Conservation (phyloP, 345 rosid genomes). For the Iberis pinnata region DNA sequence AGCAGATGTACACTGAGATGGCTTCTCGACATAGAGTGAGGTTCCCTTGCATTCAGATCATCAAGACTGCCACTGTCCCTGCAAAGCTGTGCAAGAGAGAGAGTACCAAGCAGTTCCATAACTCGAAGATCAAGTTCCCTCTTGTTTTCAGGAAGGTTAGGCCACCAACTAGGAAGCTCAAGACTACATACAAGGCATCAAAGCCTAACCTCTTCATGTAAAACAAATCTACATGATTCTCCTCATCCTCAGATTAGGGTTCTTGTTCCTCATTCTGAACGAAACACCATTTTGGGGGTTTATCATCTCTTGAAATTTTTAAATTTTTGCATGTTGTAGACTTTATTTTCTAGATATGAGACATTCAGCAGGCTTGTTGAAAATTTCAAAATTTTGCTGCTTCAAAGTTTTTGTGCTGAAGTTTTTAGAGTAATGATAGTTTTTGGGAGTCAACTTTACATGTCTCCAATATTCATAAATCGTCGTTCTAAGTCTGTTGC, state of each 20-base stretch:
- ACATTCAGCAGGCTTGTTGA: neutral
- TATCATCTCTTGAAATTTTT: neutral
- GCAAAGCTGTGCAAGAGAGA: conserved; percentile 50
- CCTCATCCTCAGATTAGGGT: conserved; percentile 10
- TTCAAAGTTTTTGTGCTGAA: neutral
- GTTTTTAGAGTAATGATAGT: too few species aligned
- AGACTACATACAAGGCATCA: conserved; percentile 50
- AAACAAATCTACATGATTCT: conserved; percentile 1
- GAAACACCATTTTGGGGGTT: neutral
- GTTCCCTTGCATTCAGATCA: conserved; percentile 64
- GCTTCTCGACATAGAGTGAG: conserved; percentile 62
- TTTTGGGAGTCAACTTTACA: too few species aligned
- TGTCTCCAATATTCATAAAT: too few species aligned
- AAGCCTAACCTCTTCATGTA: conserved; percentile 54
- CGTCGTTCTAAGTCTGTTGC: too few species aligned
- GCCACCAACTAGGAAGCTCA: conserved; percentile 55
- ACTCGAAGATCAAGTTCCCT: conserved; percentile 50
- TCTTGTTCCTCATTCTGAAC: conserved; percentile 7
- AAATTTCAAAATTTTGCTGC: conserved; percentile 6
- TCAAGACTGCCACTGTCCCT: conserved; percentile 51
- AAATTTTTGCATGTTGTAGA: conserved; percentile 8
- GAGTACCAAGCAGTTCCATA: conserved; percentile 56
- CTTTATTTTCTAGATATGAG: conserved; percentile 3
- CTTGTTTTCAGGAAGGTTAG: conserved; percentile 47
- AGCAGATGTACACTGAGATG: conserved; percentile 68